These are phyloP conservation scores for Parsonsia alboflavescens DNA, from an alignment of 257 asterid genomes.

Conservation along the genomic window DNA sequence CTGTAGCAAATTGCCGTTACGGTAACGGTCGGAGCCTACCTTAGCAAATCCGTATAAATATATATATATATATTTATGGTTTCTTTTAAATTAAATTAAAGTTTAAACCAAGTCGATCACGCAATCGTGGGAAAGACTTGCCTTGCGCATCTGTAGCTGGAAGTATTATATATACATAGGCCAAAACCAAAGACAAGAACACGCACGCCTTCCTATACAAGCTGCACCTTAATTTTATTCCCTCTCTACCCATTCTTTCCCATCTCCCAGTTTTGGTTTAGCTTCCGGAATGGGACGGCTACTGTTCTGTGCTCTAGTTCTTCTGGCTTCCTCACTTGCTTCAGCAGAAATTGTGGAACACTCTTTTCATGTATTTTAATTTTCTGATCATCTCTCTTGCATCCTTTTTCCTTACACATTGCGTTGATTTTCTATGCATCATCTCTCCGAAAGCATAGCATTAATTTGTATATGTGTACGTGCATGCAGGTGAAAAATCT, in stretches of 20 bases:
- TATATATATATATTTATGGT: background rate
- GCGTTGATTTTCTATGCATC: background rate
- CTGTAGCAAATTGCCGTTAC: no score
- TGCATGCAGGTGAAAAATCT: constrained; percentile 51
- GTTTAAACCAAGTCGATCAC: constrained; percentile 11
- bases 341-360: constrained; percentile 64
- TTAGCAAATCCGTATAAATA: no score
- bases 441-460: background rate
- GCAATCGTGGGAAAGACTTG: constrained; percentile 15
- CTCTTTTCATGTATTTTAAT: constrained; percentile 45
- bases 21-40: no score
- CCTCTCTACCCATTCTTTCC: background rate
- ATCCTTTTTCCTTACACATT: no score
- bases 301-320: constrained; percentile 21
- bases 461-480: background rate
- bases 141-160: background rate
- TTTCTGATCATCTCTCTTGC: background rate
- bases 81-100: background rate
- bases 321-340: constrained; percentile 29
- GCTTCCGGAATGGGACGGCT: constrained; percentile 25
- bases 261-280: background rate
- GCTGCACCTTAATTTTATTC: background rate
- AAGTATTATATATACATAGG: background rate
- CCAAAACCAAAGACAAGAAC: background rate
- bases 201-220: background rate